A percentile compares a stretch with the other conserved stretches of the same genome.
Evolutionary conservation across 345 rosid genomes (phyloP).

Genomic region (Lenwebbia sp.): DNA sequence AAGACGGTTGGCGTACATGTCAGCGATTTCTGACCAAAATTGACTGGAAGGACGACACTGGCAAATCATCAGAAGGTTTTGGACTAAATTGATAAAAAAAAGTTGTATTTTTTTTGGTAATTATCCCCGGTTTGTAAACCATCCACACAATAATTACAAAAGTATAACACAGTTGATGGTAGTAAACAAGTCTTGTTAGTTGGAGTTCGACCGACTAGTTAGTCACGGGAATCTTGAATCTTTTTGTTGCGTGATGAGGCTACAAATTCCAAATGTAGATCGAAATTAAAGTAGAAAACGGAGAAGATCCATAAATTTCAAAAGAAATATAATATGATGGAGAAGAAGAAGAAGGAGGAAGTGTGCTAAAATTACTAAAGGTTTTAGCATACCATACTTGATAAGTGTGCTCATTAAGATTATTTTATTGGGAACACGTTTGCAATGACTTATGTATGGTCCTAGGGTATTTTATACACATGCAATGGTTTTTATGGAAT

Average conservation of each 20-base stretch:
- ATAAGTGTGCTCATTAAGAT: neutral
- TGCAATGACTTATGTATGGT: neutral
- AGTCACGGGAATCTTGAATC: neutral
- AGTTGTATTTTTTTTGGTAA: neutral
- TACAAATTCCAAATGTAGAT: neutral
- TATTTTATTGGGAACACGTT: neutral
- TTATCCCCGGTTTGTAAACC: neutral
- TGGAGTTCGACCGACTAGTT: neutral
- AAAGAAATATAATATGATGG: neutral
- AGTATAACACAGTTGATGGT: neutral
- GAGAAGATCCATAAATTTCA: neutral
- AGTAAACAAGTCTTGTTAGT: neutral
- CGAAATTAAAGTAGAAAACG: neutral
- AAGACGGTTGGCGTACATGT: accelerated
- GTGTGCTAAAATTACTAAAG: neutral
- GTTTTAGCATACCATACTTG: neutral
- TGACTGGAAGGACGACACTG: neutral
- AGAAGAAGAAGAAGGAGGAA: neutral
- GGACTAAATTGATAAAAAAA: neutral
- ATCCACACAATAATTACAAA: neutral
- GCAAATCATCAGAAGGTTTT: accelerated
- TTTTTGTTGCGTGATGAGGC: neutral
- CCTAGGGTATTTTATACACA: neutral
- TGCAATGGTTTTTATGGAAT: neutral
- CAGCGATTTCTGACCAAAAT: accelerated